Evolutionary conservation across 139 green algal species (phyloP), one percentile per base, ranked within the genome.

Genomic region (Axilococcus clingmanii): DNA sequence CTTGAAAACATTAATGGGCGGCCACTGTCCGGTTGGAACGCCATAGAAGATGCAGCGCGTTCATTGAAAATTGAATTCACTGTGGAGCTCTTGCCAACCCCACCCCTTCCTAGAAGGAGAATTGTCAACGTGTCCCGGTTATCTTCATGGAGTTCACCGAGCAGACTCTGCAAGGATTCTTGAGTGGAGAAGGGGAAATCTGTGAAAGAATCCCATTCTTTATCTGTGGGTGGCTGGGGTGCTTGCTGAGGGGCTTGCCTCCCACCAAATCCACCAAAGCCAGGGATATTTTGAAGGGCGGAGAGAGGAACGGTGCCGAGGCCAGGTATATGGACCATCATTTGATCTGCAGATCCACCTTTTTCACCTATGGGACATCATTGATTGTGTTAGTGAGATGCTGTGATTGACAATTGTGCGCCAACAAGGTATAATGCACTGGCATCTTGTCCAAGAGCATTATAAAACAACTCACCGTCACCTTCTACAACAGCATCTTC

Each of bases 1-100:
- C 75, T 69, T 12, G 54, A 66, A 40, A 67, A 48, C 24, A 63
- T 42, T 24, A 65, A 38, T 5, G 76, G 71, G 7, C 45, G 35
- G 28, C 49, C 19, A 11, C 49, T 74, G 36, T 80, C 65, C 27
- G 55, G 50, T 64, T 83, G 68, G 55, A 85, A 81, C 3, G 71
- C 52, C 14, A 53, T 49, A 19, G 74, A 53, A 5, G 40, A 46
- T 4, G 61, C 63, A 5, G 71, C 72, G 15, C 52, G 48, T 57
- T 90, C 81, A 19, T 67, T 67, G 12, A 88, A 50, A 8, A 90
- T 27, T 5, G 69, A 74, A 59, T 90, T 90, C 19, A 71, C 36
- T 17, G 72, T 83, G 24, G 69, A 79, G 35, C 65, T 82, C 61
- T 90, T 90, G 38, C 81, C 81, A 58, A 80, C 68, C 28, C 70